Conservation (phyloP, 176 grass and related monocot genomes). For the Phoenix roebelenii region DNA sequence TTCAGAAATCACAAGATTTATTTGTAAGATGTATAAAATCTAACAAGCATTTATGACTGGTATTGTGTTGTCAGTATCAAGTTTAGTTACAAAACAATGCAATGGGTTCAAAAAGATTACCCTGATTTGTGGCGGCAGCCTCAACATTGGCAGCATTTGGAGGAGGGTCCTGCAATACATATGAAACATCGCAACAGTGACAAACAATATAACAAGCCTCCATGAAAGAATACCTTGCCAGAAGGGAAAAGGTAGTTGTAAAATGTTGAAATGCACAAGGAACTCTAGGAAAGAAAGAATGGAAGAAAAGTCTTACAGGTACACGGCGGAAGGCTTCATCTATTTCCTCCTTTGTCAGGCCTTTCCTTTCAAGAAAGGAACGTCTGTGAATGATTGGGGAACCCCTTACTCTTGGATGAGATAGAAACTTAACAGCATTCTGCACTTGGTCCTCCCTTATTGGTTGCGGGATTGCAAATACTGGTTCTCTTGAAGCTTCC, state of each 20-base stretch:
- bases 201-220: no score
- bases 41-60: no score
- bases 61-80: no score
- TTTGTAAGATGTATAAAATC: no score
- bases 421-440: conserved; percentile 82
- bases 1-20: no score
- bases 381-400: conserved; percentile 59
- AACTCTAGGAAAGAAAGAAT: background rate
- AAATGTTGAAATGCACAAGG: background rate
- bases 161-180: conserved; percentile 48
- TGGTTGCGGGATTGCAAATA: conserved; percentile 22
- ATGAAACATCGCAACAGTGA: conserved; percentile 1
- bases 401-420: conserved; percentile 75
- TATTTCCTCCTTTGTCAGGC: conserved; percentile 68
- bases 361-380: conserved; percentile 84
- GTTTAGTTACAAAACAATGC: no score
- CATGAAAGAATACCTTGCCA: no score
- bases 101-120: background rate
- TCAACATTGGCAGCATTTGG: conserved; percentile 19
- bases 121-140: background rate
- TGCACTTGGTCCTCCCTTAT: conserved; percentile 75
- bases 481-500: conserved; percentile 18
- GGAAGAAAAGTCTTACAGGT: conserved; percentile 36
- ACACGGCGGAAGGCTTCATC: conserved; percentile 80
- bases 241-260: no score